Percentiles rank a stretch among this genome's conserved stretches.
Evolutionary conservation across 108 stramenopile species (phyloP).

Genomic region (Poteriospumella lacustris): DNA sequence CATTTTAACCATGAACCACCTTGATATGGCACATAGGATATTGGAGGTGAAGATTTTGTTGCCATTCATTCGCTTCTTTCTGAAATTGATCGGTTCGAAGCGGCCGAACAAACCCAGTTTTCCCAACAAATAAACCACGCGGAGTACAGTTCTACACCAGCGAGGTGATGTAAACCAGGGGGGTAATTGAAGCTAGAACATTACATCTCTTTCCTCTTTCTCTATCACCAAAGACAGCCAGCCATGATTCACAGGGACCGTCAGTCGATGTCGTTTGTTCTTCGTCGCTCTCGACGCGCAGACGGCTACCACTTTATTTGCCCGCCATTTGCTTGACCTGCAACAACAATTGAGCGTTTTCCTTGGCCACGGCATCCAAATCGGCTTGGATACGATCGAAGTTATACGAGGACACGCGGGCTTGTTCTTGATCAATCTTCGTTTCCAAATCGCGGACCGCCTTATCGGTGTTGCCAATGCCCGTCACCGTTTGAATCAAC

Average conservation of each 20-base stretch:
- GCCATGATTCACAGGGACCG: too few species aligned
- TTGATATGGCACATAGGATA: background rate
- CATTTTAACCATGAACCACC: background rate
- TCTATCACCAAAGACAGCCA: too few species aligned
- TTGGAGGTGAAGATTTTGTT: background rate
- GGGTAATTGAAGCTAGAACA: too few species aligned
- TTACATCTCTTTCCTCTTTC: too few species aligned
- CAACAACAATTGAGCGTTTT: background rate
- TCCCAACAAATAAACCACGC: background rate
- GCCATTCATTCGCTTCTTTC: background rate
- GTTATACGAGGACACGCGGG: background rate
- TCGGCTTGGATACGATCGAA: slow-evolving; percentile 1
- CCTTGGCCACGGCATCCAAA: background rate
- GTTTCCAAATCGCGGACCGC: slow-evolving; percentile 15
- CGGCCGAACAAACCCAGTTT: background rate
- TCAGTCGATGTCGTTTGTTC: too few species aligned
- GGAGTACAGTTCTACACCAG: background rate
- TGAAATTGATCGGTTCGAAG: background rate
- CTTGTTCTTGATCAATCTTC: slow-evolving; percentile 12
- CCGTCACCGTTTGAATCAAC: background rate
- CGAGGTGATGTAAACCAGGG: background rate
- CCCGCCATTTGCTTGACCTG: too few species aligned
- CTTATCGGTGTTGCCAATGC: background rate
- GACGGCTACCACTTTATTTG: too few species aligned
- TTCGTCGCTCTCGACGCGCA: too few species aligned